phyloP scores from a whole-genome alignment of 2,329 filamentous ascomycete species.

The Epicoccum nigrum region DNA sequence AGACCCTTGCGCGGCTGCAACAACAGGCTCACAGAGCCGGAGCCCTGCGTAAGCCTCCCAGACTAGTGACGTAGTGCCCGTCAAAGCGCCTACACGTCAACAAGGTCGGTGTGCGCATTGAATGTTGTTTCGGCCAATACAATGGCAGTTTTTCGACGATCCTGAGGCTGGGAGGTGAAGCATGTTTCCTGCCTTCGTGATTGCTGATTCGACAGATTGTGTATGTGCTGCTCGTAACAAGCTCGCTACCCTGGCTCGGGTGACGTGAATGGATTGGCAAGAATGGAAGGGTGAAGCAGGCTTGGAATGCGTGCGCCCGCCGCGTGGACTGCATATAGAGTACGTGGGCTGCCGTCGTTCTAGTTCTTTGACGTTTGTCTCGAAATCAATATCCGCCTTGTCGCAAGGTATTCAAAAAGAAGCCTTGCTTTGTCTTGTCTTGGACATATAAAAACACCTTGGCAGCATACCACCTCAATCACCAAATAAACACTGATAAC shows the following conservation, averaged over 20 bases:
- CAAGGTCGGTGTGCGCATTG: slow-evolving; percentile 24
- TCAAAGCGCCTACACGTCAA: slow-evolving; percentile 29
- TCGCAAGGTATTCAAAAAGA: background rate
- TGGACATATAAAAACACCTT: background rate
- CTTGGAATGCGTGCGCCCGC: slow-evolving; percentile 14
- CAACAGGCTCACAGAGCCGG: slow-evolving; percentile 22
- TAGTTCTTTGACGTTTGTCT: slow-evolving; percentile 6
- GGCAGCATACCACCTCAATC: background rate
- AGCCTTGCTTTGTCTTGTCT: slow-evolving; percentile 2
- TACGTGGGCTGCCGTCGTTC: background rate
- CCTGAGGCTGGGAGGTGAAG: slow-evolving; percentile 28
- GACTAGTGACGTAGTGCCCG: slow-evolving; percentile 18
- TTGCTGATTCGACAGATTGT: slow-evolving; percentile 18
- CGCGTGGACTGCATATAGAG: slow-evolving; percentile 13
- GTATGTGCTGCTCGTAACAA: slow-evolving; percentile 9
- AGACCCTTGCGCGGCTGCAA: slow-evolving; percentile 13
- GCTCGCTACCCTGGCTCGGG: slow-evolving; percentile 27
- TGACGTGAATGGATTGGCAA: slow-evolving; percentile 32
- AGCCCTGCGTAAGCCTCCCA: slow-evolving; percentile 24
- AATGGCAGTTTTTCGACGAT: slow-evolving; percentile 18
- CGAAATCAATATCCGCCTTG: slow-evolving; percentile 5
- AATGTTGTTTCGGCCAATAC: slow-evolving; percentile 14
- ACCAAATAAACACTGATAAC: background rate
- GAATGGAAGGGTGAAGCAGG: slow-evolving; percentile 17
- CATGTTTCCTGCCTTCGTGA: slow-evolving; percentile 16